A percentile compares a stretch with the other conserved stretches of the same genome.
These are phyloP conservation scores for Botrytis galanthina DNA, from an alignment of 2,329 filamentous ascomycete species.

Conservation along the genomic window DNA sequence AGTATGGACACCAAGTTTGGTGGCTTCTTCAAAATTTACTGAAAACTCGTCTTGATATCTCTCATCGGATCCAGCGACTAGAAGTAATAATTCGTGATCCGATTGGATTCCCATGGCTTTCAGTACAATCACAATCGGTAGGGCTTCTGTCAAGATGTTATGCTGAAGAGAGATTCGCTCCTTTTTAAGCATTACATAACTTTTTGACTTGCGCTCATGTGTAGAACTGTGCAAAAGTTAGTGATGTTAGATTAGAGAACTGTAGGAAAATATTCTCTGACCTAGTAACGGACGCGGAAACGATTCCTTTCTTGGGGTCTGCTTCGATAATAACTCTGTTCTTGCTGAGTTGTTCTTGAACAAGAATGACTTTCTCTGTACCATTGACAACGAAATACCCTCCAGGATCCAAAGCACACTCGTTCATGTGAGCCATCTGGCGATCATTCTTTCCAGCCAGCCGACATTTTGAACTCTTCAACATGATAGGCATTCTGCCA, in stretches of 20 bases:
- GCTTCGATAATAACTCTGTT: conserved; percentile 97
- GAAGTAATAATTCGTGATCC: conserved; percentile 89
- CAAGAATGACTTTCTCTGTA: conserved; percentile 97
- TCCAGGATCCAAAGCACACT: conserved; percentile 92
- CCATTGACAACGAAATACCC: conserved; percentile 98
- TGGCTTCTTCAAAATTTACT: conserved; percentile 91
- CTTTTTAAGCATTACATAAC: conserved; percentile 92
- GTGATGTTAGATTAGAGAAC: not conserved
- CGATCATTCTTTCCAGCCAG: conserved; percentile 79
- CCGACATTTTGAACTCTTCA: conserved; percentile 91
- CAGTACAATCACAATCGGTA: conserved; percentile 91
- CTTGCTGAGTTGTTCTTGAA: conserved; percentile 98
- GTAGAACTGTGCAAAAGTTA: conserved; percentile 66
- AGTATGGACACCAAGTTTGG: conserved; percentile 80
- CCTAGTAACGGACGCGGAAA: conserved; percentile 89
- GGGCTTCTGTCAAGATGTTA: conserved; percentile 87
- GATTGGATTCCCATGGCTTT: conserved; percentile 93
- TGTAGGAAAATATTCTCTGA: conserved; percentile 29
- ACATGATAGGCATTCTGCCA: conserved; percentile 92
- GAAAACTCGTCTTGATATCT: conserved; percentile 93
- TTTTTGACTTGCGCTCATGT: conserved; percentile 96
- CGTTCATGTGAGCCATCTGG: conserved; percentile 88
- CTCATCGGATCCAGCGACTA: conserved; percentile 84
- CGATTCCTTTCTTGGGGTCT: conserved; percentile 85
- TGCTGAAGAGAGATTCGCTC: conserved; percentile 86